Base-by-base conservation (phyloP, 1,284 basidiomycete genomes). In the Phenoliferia sp. region DNA sequence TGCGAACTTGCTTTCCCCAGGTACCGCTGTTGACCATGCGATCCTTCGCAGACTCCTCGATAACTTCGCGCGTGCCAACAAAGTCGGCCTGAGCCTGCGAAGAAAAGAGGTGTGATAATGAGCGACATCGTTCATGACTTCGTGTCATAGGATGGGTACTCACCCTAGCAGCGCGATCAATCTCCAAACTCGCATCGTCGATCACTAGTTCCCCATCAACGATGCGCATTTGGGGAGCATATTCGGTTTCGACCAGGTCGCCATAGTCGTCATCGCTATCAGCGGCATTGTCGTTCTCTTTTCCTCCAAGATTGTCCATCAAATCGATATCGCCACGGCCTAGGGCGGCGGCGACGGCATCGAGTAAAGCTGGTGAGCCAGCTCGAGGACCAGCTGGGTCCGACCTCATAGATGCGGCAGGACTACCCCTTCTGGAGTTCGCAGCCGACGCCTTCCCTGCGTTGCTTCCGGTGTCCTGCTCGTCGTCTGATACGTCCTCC, bases 171-270 rank as follows among this genome's bases (percentile, higher is more conserved):
- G 64, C 63, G 4, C 88, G 85, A 73, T 90, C 88, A 39, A 92
- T 87, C 65, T 87, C 85, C 19, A 91, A 79, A 19, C 88, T 90
- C 36, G 89, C 85, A 77, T 91, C 89, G 74, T 92, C 89, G 62
- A 92, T 84, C 61, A 92, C 85, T 5, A 88, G 87, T 77, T 90
- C 87, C 58, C 90, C 90, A 74, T 88, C 89, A 2, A 89, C 87
- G 67, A 91, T 87, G 34, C 89, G 85, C 69, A 92, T 85, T 79
- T 90, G 89, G 16, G 89, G 88, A 70, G 86, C 90, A 75, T 84
- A 89, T n/a, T 86, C 84, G 73, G 86, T 88, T 2, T 86, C 85
- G 32, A 70, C 66, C 26, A 76, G 71, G 22, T 70, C 73, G 73
- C 90, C 87, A 69, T 89, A 89, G 22, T 83, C 87, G 56, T 83